Percentiles rank a stretch among this genome's conserved stretches.
These are phyloP conservation scores for Colletotrichum zoysiae DNA, from an alignment of 2,329 filamentous ascomycete species.

Conservation along the genomic window DNA sequence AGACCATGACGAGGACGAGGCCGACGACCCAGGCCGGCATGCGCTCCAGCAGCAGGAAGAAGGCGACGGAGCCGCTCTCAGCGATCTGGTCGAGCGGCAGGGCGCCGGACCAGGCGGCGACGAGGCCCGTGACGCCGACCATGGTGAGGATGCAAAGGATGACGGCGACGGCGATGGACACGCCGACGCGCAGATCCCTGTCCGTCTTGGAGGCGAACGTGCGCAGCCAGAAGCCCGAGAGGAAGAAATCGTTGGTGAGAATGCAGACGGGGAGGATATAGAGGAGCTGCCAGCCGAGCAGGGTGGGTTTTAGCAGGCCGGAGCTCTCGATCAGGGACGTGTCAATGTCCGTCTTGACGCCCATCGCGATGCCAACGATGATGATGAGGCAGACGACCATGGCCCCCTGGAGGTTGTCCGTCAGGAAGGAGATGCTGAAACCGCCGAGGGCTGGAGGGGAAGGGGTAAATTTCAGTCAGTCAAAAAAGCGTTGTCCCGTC, in stretches of 20 bases:
- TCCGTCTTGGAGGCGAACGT: constrained; percentile 85
- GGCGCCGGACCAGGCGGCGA: constrained; percentile 83
- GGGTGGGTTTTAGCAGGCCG: constrained; percentile 74
- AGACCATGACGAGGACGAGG: constrained; percentile 84
- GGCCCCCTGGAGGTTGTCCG: constrained; percentile 83
- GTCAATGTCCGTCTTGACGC: constrained; percentile 80
- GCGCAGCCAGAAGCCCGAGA: constrained; percentile 86
- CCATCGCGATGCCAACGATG: constrained; percentile 82
- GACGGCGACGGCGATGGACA: constrained; percentile 73
- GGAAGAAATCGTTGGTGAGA: constrained; percentile 87
- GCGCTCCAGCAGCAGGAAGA: constrained; percentile 79
- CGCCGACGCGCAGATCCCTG: constrained; percentile 80
- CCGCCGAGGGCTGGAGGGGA: constrained; percentile 75
- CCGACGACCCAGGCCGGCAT: constrained; percentile 86
- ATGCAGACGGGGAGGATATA: constrained; percentile 88
- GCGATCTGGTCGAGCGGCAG: constrained; percentile 71
- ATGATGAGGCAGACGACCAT: constrained; percentile 83
- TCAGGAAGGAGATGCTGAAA: constrained; percentile 86
- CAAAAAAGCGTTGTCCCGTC: too few relatives aligned
- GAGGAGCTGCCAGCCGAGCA: constrained; percentile 86
- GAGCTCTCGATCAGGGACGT: constrained; percentile 76
- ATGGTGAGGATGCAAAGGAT: constrained; percentile 79
- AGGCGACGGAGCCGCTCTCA: constrained; percentile 74
- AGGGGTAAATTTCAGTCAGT: constrained; percentile 30
- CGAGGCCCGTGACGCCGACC: constrained; percentile 78